Evolutionary conservation across 2,329 filamentous ascomycete species (phyloP).

Genomic region (Amauroascus niger): DNA sequence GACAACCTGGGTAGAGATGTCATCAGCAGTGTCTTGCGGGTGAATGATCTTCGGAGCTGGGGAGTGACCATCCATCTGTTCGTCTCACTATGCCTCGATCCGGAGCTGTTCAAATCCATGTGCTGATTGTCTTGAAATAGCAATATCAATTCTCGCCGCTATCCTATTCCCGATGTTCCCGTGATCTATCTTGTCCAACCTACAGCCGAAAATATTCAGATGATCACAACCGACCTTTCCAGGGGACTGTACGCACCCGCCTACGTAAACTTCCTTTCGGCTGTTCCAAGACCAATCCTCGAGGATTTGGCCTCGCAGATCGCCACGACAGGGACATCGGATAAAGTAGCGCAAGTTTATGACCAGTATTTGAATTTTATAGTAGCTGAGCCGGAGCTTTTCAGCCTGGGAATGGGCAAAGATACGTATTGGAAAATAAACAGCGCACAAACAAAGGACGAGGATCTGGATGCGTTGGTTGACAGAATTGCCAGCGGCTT

Average conservation of each 20-base stretch:
- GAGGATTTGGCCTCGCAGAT: conserved; percentile 92
- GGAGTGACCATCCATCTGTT: conserved; percentile 97
- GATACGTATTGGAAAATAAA: conserved; percentile 95
- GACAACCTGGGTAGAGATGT: conserved; percentile 87
- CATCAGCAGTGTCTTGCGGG: conserved; percentile 88
- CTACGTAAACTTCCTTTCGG: conserved; percentile 94
- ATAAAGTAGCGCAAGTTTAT: conserved; percentile 83
- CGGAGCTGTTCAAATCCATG: neutral
- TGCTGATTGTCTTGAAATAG: conserved; percentile 34
- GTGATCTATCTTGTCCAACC: conserved; percentile 96
- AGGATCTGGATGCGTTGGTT: conserved; percentile 75
- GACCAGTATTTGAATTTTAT: conserved; percentile 98
- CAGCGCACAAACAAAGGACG: conserved; percentile 80
- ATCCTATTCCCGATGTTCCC: conserved; percentile 90
- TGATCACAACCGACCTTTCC: conserved; percentile 75
- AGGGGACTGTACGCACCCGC: conserved; percentile 84
- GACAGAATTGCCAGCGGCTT: conserved; percentile 89
- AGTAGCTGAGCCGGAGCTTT: conserved; percentile 88
- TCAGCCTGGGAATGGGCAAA: conserved; percentile 86
- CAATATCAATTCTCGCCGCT: conserved; percentile 69
- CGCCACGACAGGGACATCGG: conserved; percentile 70
- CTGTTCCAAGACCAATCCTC: conserved; percentile 76
- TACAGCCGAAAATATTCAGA: conserved; percentile 65
- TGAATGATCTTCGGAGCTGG: conserved; percentile 84
- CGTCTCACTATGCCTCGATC: conserved; percentile 19